Evolutionary conservation across 306 rosid species (phyloP), one percentile per base, ranked within the genome.

Genomic region (Vigna unguiculata): DNA sequence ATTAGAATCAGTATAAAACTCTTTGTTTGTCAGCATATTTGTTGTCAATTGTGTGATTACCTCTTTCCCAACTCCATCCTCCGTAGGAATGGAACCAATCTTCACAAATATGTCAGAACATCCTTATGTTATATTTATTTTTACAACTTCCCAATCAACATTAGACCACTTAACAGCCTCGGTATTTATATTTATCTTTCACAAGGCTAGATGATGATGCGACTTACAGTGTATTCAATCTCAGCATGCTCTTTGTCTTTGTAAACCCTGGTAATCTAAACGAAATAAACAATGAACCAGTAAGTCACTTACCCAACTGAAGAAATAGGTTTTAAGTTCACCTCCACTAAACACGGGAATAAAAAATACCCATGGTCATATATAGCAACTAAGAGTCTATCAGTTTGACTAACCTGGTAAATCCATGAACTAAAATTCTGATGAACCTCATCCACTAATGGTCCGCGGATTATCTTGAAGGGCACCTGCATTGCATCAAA

Each of bases 181-280:
- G 1, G 63, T 1, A 57, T 24, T 57, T 24, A 24, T 57, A 22
- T 38, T 57, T 32, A 32, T 24, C 17, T 57, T 24, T n/a, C n/a
- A 57, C 38, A 12, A 11, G n/a, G n/a, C 63, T 12, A 25, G 64
- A 58, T 34, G 28, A 58, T 34, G 28, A 25, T 28, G 13, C 14
- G 65, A 59, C 65, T 59, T 59, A 59, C 65, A 25, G 65, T 59
- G 65, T 59, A 59, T 59, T 59, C 65, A 59, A 59, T 59, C 40
- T 59, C 65, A 6, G 65, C 41, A 28, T 59, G 65, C 20, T 59
- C 65, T 28, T 59, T 59, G 41, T 28, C 65, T 59, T 59, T 59
- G 41, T 59, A 59, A 15, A 59, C 41, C 41, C 65, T 59, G 15
- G 65, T 59, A 28, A 59, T 36, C 65, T 59, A 59, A 28, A 59